Base-by-base conservation (phyloP, 2,329 filamentous ascomycete species). In the Domatiomyces globalis region DNA sequence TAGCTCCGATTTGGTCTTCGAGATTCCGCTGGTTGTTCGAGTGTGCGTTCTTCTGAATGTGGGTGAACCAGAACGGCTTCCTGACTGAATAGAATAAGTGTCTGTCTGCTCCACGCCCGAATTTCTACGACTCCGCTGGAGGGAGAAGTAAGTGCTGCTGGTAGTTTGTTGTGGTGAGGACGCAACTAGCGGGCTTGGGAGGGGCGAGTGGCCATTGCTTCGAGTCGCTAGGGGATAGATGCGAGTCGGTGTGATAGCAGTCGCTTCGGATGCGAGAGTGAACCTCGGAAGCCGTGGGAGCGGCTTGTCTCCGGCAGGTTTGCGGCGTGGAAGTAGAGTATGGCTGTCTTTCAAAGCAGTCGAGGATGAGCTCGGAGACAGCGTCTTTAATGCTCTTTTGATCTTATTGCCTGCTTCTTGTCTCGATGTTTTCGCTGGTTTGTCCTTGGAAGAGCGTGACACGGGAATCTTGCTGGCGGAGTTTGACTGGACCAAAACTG, bases 21-120 rank as follows among this genome's bases (percentile, higher is more conserved):
- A 69, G 56, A 72, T 50, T 8, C 67, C 68, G 49, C 67, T 72
- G 51, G 65, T 70, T 52, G 69, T 70, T 51, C 66, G 67, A 18
- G 70, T 62, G 62, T 70, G 69, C 8, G 65, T 63, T 44, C 67
- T 63, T 42, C 65, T 58, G n/a, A 66, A 55, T 1, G 63, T 63
- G 18, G 69, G 64, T 12, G 70, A 72, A 15, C 64, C 63, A 4
- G 70, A 62, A 15, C 66, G 65, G 12, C 59, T 27, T 10, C 43
- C 43, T 36, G 66, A 61, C 33, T 63, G 67, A 5, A 64, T 53
- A 29, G 69, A 69, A 56, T 67, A 71, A 4, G 69, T 60, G 56
- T 72, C 69, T 1, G 68, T 67, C 45, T 71, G 69, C 7, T 66
- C 62, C 19, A 71, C 56, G 42, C 65, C 67, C 2, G 69, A 68